phyloP scores from a whole-genome alignment of 345 rosid genomes.

The Corymbia maculata region DNA sequence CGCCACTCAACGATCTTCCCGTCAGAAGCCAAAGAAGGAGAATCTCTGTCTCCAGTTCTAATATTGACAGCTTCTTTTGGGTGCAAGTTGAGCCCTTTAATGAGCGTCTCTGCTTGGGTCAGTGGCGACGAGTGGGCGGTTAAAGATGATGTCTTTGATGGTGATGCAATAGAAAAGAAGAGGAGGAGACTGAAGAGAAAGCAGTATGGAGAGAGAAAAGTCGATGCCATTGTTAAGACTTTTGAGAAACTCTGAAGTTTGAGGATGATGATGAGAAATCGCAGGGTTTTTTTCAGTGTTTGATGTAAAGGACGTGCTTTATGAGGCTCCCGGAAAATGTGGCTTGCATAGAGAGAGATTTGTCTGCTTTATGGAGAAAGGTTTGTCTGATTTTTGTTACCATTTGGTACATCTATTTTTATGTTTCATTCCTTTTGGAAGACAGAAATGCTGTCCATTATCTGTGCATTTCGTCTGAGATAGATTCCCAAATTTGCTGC shows the following conservation, averaged over 20 bases:
- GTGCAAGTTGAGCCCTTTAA: constrained; percentile 42
- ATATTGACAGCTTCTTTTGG: constrained; percentile 20
- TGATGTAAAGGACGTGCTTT: background rate
- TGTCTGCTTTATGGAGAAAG: background rate
- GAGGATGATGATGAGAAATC: background rate
- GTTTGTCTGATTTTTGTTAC: background rate
- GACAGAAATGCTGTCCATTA: background rate
- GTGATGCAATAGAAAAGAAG: background rate
- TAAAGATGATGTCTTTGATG: background rate
- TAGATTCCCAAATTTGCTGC: background rate
- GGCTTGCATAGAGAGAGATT: background rate
- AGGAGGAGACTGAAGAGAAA: background rate
- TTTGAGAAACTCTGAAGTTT: background rate
- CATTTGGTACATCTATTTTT: background rate
- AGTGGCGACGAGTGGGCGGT: constrained; percentile 5
- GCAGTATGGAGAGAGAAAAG: background rate
- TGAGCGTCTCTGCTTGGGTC: constrained; percentile 33
- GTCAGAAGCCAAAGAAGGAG: background rate
- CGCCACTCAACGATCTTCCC: constrained; percentile 14
- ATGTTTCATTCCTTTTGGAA: too few relatives aligned
- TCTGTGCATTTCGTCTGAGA: background rate
- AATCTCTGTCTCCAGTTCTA: background rate
- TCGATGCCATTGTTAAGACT: background rate
- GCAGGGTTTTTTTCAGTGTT: background rate
- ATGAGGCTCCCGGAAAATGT: background rate